Conservation (phyloP, 1,284 basidiomycete species). For the Ceratobasidium sp. region DNA sequence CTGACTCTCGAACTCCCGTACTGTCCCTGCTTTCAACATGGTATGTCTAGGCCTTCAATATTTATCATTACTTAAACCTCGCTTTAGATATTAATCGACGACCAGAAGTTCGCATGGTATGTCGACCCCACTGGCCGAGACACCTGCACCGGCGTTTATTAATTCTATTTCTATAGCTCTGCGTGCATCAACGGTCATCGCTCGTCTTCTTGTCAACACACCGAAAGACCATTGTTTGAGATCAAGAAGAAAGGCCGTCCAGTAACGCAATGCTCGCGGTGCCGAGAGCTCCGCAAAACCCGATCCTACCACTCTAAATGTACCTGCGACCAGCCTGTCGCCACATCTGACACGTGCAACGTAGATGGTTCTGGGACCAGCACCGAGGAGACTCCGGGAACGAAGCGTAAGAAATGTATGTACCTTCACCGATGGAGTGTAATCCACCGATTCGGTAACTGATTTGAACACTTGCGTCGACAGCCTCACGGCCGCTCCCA, state of each 20-base stretch:
- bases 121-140: background rate
- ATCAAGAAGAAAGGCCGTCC: conserved; percentile 43
- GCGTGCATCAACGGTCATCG: conserved; percentile 43
- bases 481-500: conserved; percentile 37
- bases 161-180: conserved; percentile 32
- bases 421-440: background rate
- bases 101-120: conserved; percentile 42
- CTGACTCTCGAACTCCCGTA: background rate
- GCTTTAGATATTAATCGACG: conserved; percentile 40
- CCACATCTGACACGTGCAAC: conserved; percentile 14
- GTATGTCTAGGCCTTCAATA: background rate
- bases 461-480: background rate
- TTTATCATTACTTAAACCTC: background rate
- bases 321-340: conserved; percentile 40
- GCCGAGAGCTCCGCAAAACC: conserved; percentile 41
- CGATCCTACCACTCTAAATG: conserved; percentile 41
- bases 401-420: conserved; percentile 33
- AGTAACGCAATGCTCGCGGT: conserved; percentile 42
- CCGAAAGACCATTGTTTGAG: conserved; percentile 42
- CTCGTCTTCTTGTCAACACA: conserved; percentile 42
- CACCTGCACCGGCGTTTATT: conserved; percentile 9
- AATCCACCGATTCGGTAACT: conserved; percentile 11
- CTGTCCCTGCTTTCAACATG: conserved; percentile 5
- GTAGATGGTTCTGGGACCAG: conserved; percentile 17
- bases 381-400: conserved; percentile 20